Evolutionary conservation across 129 eudicot species (phyloP), one percentile per base, ranked within the genome.

Genomic region (Artemisia annua): DNA sequence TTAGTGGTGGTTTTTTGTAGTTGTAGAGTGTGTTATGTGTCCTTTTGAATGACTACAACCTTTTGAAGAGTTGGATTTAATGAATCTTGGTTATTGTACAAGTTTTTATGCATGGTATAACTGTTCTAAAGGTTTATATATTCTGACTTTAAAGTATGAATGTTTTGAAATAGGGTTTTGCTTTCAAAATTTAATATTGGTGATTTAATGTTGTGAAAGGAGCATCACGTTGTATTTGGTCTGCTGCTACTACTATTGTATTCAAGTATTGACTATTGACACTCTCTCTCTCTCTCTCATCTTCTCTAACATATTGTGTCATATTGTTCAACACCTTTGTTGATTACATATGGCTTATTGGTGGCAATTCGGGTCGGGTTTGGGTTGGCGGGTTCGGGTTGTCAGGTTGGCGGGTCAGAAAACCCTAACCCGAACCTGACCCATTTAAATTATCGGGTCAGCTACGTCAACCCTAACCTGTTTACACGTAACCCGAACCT

Each of bases 161-260:
- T 14, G 79, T 46, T 55, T 43, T 66, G 65, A 22, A 75, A 13
- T 20, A 53, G n/a, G 44, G 14, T 16, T 14, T 35, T 75, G 13
- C 28, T 43, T 75, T 72, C 5, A 51, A 73, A 11, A 17, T 43
- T 69, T 61, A 28, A 15, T 28, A 69, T 1, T 4, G 8, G 53
- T 63, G n/a, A 48, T 56, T 57, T 16, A 66, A 14, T 74, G 43
- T 43, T 35, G 49, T 54, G 46, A 28, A 32, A 14, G 72, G 56
- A 75, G 64, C 79, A 65, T 65, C 80, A 76, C 74, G 56, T 75
- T 75, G 73, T 75, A 75, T 75, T 55, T 75, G 73, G 66, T 54
- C 72, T 22, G 12, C 26, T 48, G 46, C 46, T 32, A 32, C 43
- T 39, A 39, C 39, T 49, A 14, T 63, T 30, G 17, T 18, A 17